Percentiles rank a stretch among this genome's conserved stretches.
Evolutionary conservation across 106 monocot species (phyloP).

Genomic region (Allium sativum): DNA sequence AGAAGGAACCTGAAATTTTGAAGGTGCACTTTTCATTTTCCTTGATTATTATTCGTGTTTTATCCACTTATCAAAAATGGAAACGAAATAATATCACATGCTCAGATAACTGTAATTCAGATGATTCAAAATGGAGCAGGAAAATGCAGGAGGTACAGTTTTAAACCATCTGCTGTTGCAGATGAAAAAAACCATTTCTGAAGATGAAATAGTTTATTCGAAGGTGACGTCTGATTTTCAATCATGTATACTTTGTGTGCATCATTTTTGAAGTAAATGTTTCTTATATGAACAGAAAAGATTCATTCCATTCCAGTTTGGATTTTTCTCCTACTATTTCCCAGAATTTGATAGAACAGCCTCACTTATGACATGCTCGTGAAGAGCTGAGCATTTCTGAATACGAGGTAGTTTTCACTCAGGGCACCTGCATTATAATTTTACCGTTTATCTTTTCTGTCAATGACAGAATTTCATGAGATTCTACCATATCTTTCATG

Average conservation of each 20-base stretch:
- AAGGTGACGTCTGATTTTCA: slow-evolving; percentile 23
- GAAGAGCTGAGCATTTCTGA: slow-evolving; percentile 33
- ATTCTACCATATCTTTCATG: no score
- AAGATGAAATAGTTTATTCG: slow-evolving; percentile 53
- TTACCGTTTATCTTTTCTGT: no score
- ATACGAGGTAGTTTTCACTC: slow-evolving; percentile 16
- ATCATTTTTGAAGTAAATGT: not conserved
- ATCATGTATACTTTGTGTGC: not conserved
- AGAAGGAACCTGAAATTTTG: slow-evolving; percentile 82
- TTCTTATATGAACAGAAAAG: slow-evolving; percentile 30
- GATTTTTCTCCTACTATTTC: slow-evolving; percentile 13
- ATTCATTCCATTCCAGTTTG: slow-evolving; percentile 31
- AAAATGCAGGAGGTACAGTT: slow-evolving; percentile 19
- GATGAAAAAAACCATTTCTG: slow-evolving; percentile 75
- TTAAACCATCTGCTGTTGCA: slow-evolving; percentile 1
- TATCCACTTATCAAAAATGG: not conserved
- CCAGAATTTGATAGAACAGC: slow-evolving; percentile 32
- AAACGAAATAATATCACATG: not conserved
- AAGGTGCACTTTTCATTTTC: slow-evolving; percentile 30
- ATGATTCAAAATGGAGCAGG: slow-evolving; percentile 54
- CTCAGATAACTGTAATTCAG: slow-evolving; percentile 16
- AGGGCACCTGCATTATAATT: no score
- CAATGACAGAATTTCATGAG: no score
- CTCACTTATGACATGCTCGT: slow-evolving; percentile 42
- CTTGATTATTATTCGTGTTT: not conserved